Evolutionary conservation across 108 stramenopile species (phyloP), one percentile per base, ranked within the genome.

Genomic region (Schizochytrium sp.): DNA sequence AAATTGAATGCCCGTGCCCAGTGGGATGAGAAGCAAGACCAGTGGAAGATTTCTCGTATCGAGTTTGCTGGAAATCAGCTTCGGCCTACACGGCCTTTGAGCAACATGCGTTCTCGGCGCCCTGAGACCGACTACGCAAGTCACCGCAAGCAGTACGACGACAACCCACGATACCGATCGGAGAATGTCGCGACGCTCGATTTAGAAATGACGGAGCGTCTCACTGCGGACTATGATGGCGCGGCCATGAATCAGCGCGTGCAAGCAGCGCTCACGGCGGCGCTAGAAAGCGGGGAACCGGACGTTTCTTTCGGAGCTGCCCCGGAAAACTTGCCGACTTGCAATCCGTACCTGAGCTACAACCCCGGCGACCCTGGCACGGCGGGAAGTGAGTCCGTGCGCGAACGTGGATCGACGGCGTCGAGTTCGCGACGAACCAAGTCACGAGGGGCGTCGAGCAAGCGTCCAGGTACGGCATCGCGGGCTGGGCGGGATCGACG

Each of bases 41-140:
- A 58, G 5, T 97, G 96, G 96, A 92, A 63, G 53, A 88, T 97
- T 29, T 51, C 90, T 28, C 34, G 87, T 5, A 63, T 93, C 18
- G 92, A 94, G 21, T 57, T 94, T 5, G 71, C 95, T 12, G 95
- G 94, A 34, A 95, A 95, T 76, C 43, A 58, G 41, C 60, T 93
- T 14, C 72, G 92, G 87, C 69, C 92, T 58, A 60, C 90, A 63
- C 91, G 96, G 76, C 90, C 92, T 16, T 60, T 94, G 51, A 88
- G 87, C 58, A 72, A 69, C 4, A 47, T 60, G 34, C 92, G 94
- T 28, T 58, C 88, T 5, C 90, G 91, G 55, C 91, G 95, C 41
- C 95, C 96, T 10, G 96, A 97, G 92, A 95, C 96, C 21, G 94
- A 95, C 58, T 95, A 94, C 87, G 90, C 95, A n/a, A 92, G 92